Percentiles rank a stretch among this genome's conserved stretches.
These are phyloP conservation scores for Cyamopsis tetragonoloba DNA, from an alignment of 306 rosid genomes.

Conservation along the genomic window DNA sequence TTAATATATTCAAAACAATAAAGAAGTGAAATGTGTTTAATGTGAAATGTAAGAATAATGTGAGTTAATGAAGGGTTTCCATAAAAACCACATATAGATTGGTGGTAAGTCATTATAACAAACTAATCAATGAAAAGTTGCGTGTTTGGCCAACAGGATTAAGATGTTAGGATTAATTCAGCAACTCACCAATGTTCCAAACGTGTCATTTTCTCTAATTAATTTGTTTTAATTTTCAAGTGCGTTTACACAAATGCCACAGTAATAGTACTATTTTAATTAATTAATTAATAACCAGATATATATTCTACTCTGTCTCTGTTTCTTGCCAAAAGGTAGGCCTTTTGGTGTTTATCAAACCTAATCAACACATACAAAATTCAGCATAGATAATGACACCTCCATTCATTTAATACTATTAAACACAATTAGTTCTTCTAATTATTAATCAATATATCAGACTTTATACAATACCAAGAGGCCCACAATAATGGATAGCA, in stretches of 20 bases:
- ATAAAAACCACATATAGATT: not conserved
- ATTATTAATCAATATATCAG: not conserved
- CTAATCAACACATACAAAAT: slow-evolving; percentile 24
- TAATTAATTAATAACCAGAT: not conserved
- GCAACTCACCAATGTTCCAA: not conserved
- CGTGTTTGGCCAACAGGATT: not conserved
- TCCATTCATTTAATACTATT: not conserved
- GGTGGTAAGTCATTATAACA: not conserved
- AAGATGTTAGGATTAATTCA: not conserved
- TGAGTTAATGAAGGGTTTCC: too few relatives aligned
- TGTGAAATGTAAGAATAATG: too few relatives aligned
- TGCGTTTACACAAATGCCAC: not conserved
- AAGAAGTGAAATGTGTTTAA: too few relatives aligned
- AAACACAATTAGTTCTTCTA: too few relatives aligned
- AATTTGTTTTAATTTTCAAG: too few relatives aligned
- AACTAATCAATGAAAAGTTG: not conserved
- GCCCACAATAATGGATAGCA: too few relatives aligned
- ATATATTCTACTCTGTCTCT: not conserved
- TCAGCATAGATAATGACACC: slow-evolving; percentile 24
- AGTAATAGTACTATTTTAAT: slow-evolving; percentile 19
- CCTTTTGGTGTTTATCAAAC: slow-evolving; percentile 23
- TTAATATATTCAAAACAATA: too few relatives aligned
- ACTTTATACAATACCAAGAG: not conserved
- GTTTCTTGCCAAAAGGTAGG: slow-evolving; percentile 30
- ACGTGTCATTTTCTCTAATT: too few relatives aligned